phyloP scores from a whole-genome alignment of 2,329 filamentous ascomycete genomes.

The Aspergillus melleus region DNA sequence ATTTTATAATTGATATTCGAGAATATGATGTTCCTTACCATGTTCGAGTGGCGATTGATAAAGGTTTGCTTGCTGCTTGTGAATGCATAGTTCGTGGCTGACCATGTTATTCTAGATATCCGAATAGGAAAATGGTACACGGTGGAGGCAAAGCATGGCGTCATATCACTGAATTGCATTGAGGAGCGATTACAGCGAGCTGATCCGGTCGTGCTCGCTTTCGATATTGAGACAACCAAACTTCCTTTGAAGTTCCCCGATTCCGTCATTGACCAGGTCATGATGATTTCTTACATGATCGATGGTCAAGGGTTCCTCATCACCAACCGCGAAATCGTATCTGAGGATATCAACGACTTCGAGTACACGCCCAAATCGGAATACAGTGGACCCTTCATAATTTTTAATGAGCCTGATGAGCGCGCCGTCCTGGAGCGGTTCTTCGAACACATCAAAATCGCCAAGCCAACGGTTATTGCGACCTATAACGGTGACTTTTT shows the following conservation, averaged over 20 bases:
- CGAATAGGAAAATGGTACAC: conserved; percentile 96
- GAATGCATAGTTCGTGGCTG: conserved; percentile 15
- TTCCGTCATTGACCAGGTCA: conserved; percentile 89
- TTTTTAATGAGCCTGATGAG: conserved; percentile 97
- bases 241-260: conserved; percentile 96
- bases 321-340: conserved; percentile 96
- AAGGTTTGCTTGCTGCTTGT: conserved; percentile 55
- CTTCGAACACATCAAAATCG: conserved; percentile 93
- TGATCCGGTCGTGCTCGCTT: conserved; percentile 98
- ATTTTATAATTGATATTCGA: conserved; percentile 97
- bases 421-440: conserved; percentile 85
- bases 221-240: conserved; percentile 97
- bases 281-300: conserved; percentile 99
- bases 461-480: conserved; percentile 90
- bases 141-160: conserved; percentile 89
- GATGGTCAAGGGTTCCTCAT: conserved; percentile 97
- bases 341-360: conserved; percentile 95
- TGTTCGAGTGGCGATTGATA: conserved; percentile 96
- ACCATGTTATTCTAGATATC: conserved; percentile 64
- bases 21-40: conserved; percentile 99
- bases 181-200: conserved; percentile 86
- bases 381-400: conserved; percentile 92
- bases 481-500: conserved; percentile 99
- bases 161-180: conserved; percentile 78
- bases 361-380: conserved; percentile 98